Conservation (phyloP, 176 grass and related monocot genomes). For the Carex littledalei region DNA sequence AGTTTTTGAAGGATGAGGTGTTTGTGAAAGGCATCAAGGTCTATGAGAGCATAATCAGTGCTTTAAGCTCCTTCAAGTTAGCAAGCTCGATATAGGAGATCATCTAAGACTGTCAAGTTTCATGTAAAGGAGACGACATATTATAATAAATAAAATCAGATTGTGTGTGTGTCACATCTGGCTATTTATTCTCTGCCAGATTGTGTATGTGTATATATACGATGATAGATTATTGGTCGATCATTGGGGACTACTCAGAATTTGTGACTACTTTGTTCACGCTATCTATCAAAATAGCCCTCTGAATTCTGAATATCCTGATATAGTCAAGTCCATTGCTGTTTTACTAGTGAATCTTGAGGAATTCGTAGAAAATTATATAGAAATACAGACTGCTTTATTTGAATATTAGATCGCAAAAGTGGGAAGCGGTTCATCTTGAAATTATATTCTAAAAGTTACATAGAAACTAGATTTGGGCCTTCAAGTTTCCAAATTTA, state of each 20-base stretch:
- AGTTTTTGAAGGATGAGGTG: conserved; percentile 85
- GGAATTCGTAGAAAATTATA: not conserved
- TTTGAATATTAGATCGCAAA: not conserved
- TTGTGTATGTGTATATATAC: not conserved
- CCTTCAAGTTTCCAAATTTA: not conserved
- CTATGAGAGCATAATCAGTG: conserved; percentile 67
- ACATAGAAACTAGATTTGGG: not conserved
- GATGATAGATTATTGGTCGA: not conserved
- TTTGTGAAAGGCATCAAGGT: conserved; percentile 86
- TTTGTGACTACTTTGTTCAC: not conserved
- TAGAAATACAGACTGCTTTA: not conserved
- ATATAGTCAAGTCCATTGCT: not conserved
- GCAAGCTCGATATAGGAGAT: not conserved
- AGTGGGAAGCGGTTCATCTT: not conserved
- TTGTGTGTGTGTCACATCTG: not conserved
- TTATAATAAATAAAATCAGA: not conserved
- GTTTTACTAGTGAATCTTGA: not conserved
- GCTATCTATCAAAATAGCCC: not conserved
- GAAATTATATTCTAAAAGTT: not conserved
- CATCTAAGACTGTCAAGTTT: not conserved
- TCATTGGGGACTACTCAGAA: not conserved
- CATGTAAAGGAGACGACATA: not conserved
- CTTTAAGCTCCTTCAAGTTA: conserved; percentile 37
- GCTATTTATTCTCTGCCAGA: not conserved
- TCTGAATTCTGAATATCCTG: not conserved